These are phyloP conservation scores for Saraca asoca DNA, from an alignment of 331 rosid species.

Conservation along the genomic window DNA sequence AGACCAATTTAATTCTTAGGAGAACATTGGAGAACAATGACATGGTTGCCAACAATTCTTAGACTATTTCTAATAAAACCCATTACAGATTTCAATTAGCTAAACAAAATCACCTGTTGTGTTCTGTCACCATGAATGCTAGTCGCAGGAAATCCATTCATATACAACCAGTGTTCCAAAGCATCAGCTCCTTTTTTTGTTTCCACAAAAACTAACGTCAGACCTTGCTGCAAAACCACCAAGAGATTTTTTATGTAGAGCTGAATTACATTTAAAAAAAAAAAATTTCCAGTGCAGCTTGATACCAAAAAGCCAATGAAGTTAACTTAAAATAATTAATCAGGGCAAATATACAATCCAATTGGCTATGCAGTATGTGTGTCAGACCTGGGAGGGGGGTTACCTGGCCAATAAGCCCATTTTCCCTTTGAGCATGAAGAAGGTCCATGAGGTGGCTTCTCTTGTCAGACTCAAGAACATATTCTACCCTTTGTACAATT, in stretches of 20 bases:
- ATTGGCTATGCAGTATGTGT: slow-evolving; percentile 9
- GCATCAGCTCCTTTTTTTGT: slow-evolving; percentile 98
- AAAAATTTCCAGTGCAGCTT: slow-evolving; percentile 18
- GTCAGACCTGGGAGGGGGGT: neutral
- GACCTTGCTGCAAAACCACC: slow-evolving; percentile 68
- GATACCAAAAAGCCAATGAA: neutral
- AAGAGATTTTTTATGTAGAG: slow-evolving; percentile 10
- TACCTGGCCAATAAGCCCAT: slow-evolving; percentile 75
- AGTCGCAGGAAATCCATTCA: slow-evolving; percentile 91
- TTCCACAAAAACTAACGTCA: slow-evolving; percentile 95
- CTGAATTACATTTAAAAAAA: slow-evolving; percentile 16
- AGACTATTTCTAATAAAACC: too few relatives aligned
- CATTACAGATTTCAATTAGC: slow-evolving; percentile 13
- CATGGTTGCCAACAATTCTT: too few relatives aligned
- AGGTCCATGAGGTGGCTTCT: slow-evolving; percentile 98
- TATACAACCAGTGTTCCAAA: slow-evolving; percentile 84
- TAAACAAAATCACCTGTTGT: slow-evolving; percentile 64
- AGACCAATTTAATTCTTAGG: slow-evolving; percentile 17
- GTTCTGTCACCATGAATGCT: slow-evolving; percentile 95
- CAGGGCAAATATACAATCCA: slow-evolving; percentile 1
- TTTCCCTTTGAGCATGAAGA: slow-evolving; percentile 93
- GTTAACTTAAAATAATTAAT: slow-evolving; percentile 13
- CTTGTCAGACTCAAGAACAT: slow-evolving; percentile 84
- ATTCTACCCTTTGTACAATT: slow-evolving; percentile 90
- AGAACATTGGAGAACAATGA: neutral